phyloP scores from a whole-genome alignment of 208 protist genomes.

The Spongospora subterranea region DNA sequence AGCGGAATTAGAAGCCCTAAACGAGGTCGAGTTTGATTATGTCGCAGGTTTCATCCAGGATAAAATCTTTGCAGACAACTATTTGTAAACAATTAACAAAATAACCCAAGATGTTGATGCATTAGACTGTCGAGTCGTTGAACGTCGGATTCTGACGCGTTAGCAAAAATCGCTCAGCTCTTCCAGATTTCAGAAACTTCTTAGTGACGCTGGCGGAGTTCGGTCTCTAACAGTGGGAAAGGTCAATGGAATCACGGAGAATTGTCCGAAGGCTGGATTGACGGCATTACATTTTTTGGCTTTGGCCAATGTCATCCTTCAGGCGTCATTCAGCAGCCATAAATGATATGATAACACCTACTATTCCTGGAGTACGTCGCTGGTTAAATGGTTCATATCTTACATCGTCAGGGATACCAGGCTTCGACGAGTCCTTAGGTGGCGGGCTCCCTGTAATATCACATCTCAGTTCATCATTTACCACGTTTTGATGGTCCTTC shows the following conservation, averaged over 20 bases:
- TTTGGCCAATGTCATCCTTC: background rate
- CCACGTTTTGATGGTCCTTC: background rate
- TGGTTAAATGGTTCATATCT: background rate
- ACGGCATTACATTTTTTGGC: no score
- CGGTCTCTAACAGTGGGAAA: background rate
- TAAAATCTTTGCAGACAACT: background rate
- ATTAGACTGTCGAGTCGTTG: no score
- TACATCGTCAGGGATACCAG: constrained; percentile 24
- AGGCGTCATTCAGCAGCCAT: background rate
- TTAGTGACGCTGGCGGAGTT: background rate
- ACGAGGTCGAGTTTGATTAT: constrained; percentile 48
- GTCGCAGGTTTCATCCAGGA: background rate
- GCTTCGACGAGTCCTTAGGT: background rate
- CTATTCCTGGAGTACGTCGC: background rate
- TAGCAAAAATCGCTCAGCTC: no score
- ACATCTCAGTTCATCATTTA: background rate
- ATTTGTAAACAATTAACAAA: no score
- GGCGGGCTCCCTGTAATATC: background rate
- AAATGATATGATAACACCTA: background rate
- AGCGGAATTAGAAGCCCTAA: constrained; percentile 35
- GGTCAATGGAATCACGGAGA: background rate
- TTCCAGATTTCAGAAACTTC: no score
- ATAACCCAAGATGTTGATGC: no score
- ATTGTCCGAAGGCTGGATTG: no score
- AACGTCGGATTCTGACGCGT: no score